Conservation (phyloP, 768 basidiomycete genomes). For the Leccinellum luteum region DNA sequence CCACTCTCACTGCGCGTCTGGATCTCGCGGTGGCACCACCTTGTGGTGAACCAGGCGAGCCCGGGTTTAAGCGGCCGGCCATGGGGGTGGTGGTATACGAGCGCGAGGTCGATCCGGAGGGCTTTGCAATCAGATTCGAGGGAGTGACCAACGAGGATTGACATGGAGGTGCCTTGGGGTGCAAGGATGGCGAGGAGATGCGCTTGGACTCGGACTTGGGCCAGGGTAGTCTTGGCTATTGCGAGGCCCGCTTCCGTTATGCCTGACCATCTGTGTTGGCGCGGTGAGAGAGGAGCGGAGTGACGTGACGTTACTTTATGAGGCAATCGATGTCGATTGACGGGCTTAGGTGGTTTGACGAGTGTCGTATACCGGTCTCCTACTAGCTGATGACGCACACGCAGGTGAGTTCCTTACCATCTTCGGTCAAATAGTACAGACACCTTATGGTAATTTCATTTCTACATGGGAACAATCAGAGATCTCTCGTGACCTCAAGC, state of each 20-base stretch:
- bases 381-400: too few relatives aligned
- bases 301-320: too few relatives aligned
- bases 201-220: constrained; percentile 75
- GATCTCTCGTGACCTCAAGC: too few relatives aligned
- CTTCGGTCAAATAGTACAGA: too few relatives aligned
- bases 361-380: too few relatives aligned
- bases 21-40: constrained; percentile 89
- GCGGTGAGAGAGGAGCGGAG: too few relatives aligned
- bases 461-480: too few relatives aligned
- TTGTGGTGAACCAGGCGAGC: constrained; percentile 92
- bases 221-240: constrained; percentile 68
- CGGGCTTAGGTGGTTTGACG: too few relatives aligned
- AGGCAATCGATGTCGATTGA: too few relatives aligned
- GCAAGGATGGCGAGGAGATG: constrained; percentile 64
- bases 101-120: constrained; percentile 88
- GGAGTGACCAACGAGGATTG: constrained; percentile 91
- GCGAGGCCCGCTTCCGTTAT: constrained; percentile 76
- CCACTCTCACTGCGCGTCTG: constrained; percentile 82
- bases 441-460: too few relatives aligned
- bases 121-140: constrained; percentile 95
- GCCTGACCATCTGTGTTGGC: too few relatives aligned
- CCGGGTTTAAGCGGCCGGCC: constrained; percentile 93
- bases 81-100: constrained; percentile 91
- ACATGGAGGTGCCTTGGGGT: constrained; percentile 46
- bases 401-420: too few relatives aligned